Evolutionary conservation across 1,284 basidiomycete species (phyloP).

Genomic region (Microbotryum lychnidis-dioicae): DNA sequence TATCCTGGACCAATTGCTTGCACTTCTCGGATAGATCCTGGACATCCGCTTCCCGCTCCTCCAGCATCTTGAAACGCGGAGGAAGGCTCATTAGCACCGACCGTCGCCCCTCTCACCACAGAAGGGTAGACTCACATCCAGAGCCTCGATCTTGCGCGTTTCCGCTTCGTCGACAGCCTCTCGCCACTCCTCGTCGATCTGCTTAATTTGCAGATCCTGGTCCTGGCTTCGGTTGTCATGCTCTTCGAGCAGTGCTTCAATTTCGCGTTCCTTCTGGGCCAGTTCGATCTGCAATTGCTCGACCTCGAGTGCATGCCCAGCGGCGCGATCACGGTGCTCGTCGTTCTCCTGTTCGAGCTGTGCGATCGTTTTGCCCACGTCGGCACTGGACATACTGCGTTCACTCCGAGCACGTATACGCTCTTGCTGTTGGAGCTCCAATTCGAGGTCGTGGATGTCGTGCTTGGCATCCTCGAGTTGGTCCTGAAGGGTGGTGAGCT

Average conservation of each 20-base stretch:
- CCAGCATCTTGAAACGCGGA: conserved; percentile 41
- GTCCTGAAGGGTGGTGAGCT: conserved; percentile 36
- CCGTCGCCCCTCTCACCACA: background rate
- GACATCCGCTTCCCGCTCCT: conserved; percentile 58
- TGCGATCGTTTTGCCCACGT: conserved; percentile 24
- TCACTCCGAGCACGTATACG: conserved; percentile 1
- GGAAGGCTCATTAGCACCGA: background rate
- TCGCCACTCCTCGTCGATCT: conserved; percentile 66
- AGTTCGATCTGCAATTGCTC: conserved; percentile 67
- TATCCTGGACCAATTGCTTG: conserved; percentile 62
- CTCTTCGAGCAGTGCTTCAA: conserved; percentile 63
- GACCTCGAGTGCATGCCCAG: conserved; percentile 66
- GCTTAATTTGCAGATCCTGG: conserved; percentile 53
- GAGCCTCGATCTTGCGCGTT: conserved; percentile 60
- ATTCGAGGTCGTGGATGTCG: conserved; percentile 40
- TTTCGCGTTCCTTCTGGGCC: conserved; percentile 69
- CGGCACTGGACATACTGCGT: conserved; percentile 4
- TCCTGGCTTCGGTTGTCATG: conserved; percentile 60
- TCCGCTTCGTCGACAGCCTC: conserved; percentile 65
- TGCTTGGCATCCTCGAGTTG: conserved; percentile 40
- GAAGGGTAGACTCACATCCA: conserved; percentile 51
- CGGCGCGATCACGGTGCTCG: conserved; percentile 60
- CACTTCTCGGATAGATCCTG: conserved; percentile 61
- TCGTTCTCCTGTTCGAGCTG: conserved; percentile 51
- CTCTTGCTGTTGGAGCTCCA: conserved; percentile 32